Evolutionary conservation across 371 early-diverging fungal genomes (phyloP).

Genomic region (Mucor indicus): DNA sequence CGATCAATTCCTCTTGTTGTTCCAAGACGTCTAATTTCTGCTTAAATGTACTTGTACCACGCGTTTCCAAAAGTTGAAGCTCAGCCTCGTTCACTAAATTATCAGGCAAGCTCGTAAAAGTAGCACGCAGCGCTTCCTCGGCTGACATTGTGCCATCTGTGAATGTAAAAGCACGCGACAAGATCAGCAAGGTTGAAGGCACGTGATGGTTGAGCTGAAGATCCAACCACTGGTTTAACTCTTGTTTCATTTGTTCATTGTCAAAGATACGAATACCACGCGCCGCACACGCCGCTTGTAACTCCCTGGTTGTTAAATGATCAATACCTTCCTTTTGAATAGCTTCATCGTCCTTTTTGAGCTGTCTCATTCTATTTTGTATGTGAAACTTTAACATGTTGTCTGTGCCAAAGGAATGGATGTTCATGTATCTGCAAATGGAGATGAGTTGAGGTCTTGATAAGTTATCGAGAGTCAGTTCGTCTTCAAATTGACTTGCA

Average conservation of each 20-base stretch:
- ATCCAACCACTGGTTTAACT: slow-evolving; percentile 89
- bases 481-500: slow-evolving; percentile 85
- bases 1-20: slow-evolving; percentile 91
- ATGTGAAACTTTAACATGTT: slow-evolving; percentile 85
- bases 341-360: slow-evolving; percentile 84
- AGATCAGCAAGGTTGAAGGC: slow-evolving; percentile 82
- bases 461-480: slow-evolving; percentile 86
- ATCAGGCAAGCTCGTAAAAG: slow-evolving; percentile 84
- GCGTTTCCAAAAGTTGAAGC: slow-evolving; percentile 76
- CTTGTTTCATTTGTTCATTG: slow-evolving; percentile 77
- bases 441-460: slow-evolving; percentile 90
- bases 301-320: slow-evolving; percentile 72
- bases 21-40: slow-evolving; percentile 89
- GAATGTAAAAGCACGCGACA: slow-evolving; percentile 84
- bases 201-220: slow-evolving; percentile 84
- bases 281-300: slow-evolving; percentile 81
- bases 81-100: slow-evolving; percentile 86
- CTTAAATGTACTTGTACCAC: slow-evolving; percentile 82
- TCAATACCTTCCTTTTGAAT: slow-evolving; percentile 75
- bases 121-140: slow-evolving; percentile 84
- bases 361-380: slow-evolving; percentile 73
- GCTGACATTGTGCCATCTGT: slow-evolving; percentile 55
- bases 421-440: slow-evolving; percentile 89
- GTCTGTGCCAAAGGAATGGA: slow-evolving; percentile 94
- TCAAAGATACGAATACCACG: slow-evolving; percentile 89